A percentile compares a stretch with the other conserved stretches of the same genome.
phyloP scores from a whole-genome alignment of 148 eudicot species.

The Amaranthus cruentus region DNA sequence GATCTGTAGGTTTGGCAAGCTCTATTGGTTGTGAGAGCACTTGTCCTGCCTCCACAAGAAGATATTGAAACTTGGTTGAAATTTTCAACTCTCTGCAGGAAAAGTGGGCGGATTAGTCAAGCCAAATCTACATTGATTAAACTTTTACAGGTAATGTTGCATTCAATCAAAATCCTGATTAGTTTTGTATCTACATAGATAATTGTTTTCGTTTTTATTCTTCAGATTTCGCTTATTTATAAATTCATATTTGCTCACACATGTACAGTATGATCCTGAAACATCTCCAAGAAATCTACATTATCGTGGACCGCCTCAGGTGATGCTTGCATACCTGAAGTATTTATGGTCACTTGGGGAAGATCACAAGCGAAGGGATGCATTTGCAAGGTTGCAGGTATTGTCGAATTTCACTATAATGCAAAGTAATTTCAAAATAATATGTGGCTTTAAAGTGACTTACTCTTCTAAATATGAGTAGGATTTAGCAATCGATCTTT shows the following conservation, averaged over 20 bases:
- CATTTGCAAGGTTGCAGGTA: slow-evolving; percentile 82
- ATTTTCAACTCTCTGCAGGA: slow-evolving; percentile 88
- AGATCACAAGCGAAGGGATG: slow-evolving; percentile 88
- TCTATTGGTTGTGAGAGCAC: slow-evolving; percentile 78
- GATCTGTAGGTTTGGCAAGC: slow-evolving; percentile 92
- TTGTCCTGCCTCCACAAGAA: slow-evolving; percentile 91
- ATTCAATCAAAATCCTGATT: background rate
- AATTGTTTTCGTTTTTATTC: background rate
- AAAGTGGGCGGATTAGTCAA: slow-evolving; percentile 86
- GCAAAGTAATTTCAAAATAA: background rate
- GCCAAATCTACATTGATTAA: slow-evolving; percentile 85
- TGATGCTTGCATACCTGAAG: slow-evolving; percentile 82
- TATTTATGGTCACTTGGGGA: slow-evolving; percentile 98
- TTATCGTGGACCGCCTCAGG: slow-evolving; percentile 86
- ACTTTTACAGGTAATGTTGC: slow-evolving; percentile 65
- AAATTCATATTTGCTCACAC: slow-evolving; percentile 8
- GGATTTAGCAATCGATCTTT: slow-evolving; percentile 72
- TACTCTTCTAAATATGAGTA: slow-evolving; percentile 14
- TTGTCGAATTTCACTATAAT: background rate
- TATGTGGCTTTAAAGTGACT: background rate
- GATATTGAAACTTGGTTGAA: slow-evolving; percentile 92
- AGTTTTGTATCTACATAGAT: background rate
- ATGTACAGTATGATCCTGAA: slow-evolving; percentile 86
- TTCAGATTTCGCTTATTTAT: background rate
- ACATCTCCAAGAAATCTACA: slow-evolving; percentile 59